These are phyloP conservation scores for Populus tomentosa DNA, from an alignment of 441 rosid genomes.

Conservation along the genomic window DNA sequence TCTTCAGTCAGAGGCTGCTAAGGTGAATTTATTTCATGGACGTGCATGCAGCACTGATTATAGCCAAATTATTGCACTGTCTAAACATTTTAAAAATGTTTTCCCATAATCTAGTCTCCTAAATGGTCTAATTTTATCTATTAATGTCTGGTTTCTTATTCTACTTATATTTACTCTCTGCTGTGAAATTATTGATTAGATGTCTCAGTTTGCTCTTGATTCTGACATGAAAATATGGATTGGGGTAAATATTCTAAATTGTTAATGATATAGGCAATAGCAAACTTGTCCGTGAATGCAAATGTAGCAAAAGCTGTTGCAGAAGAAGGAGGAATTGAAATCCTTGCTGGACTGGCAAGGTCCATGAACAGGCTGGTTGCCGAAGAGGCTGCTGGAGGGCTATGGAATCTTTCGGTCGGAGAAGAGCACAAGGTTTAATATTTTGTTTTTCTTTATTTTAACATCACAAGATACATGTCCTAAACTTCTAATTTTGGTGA, in stretches of 20 bases:
- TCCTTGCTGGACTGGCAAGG: slow-evolving; percentile 75
- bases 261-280: slow-evolving; percentile 62
- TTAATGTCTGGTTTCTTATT: neutral
- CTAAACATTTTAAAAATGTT: neutral
- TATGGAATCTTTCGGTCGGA: slow-evolving; percentile 99
- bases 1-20: slow-evolving; percentile 95
- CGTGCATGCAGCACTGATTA: neutral
- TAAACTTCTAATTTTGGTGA: slow-evolving; percentile 15
- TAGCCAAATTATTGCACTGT: neutral
- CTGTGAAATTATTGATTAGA: slow-evolving; percentile 3
- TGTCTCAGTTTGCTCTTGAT: slow-evolving; percentile 9
- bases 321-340: slow-evolving; percentile 79
- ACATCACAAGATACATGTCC: neutral
- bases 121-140: slow-evolving; percentile 8
- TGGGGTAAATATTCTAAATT: neutral
- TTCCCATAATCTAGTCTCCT: neutral
- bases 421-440: slow-evolving; percentile 89
- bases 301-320: slow-evolving; percentile 95
- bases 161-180: neutral
- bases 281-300: slow-evolving; percentile 89
- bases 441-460: neutral
- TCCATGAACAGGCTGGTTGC: slow-evolving; percentile 92
- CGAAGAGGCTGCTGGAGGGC: slow-evolving; percentile 99
- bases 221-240: neutral
- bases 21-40: slow-evolving; percentile 37